Conservation (phyloP, 2,329 filamentous ascomycete species). For the Stagonosporopsis chrysanthemi region DNA sequence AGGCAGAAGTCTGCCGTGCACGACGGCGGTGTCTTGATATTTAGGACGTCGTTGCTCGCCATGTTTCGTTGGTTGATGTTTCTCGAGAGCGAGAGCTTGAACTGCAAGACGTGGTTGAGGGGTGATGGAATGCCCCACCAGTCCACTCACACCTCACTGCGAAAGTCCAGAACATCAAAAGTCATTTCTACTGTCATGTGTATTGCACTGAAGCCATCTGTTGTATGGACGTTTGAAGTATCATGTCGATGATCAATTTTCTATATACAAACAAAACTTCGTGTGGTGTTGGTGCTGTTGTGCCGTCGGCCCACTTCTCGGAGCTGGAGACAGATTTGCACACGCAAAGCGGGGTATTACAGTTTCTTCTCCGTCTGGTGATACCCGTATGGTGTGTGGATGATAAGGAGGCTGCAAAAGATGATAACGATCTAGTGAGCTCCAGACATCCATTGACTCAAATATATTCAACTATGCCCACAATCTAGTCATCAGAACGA, state of each 20-base stretch:
- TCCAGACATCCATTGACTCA: too few species aligned
- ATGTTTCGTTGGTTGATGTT: slow-evolving; percentile 25
- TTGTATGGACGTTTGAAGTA: too few species aligned
- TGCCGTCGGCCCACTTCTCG: background rate
- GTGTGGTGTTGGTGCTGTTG: background rate
- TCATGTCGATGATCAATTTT: too few species aligned
- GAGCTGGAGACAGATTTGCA: background rate
- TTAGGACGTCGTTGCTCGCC: slow-evolving; percentile 30
- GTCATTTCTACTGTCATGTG: background rate
- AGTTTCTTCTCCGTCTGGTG: too few species aligned
- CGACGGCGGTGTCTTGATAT: slow-evolving; percentile 67
- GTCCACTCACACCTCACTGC: background rate
- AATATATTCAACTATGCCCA: too few species aligned
- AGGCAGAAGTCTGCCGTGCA: slow-evolving; percentile 93
- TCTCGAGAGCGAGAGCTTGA: slow-evolving; percentile 4
- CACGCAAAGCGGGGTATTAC: background rate
- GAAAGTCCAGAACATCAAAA: background rate
- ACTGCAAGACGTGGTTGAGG: slow-evolving; percentile 1
- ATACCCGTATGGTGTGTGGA: too few species aligned
- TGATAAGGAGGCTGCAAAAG: too few species aligned
- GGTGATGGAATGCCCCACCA: slow-evolving; percentile 3
- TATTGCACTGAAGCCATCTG: background rate
- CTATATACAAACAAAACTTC: background rate
- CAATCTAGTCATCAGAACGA: too few species aligned
- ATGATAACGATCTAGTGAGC: too few species aligned